phyloP scores from a whole-genome alignment of 164 flowering plant species.

The Stephania yunnanensis region DNA sequence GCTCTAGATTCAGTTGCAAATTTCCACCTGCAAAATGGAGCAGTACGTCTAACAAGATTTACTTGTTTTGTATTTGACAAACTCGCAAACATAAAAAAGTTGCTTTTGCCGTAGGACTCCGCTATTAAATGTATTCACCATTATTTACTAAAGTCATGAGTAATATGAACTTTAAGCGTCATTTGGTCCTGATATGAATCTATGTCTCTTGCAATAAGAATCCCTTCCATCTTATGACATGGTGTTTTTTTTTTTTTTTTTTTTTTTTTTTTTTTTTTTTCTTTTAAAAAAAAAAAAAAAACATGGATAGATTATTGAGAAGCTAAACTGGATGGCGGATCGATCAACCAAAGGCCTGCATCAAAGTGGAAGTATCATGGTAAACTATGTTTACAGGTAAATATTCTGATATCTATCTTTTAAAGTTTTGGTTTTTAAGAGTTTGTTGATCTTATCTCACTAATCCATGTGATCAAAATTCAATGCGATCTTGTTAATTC shows the following conservation, averaged over 20 bases:
- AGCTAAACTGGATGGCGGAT: slow-evolving; percentile 94
- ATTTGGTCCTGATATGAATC: neutral
- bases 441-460: neutral
- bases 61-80: neutral
- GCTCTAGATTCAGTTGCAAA: slow-evolving; percentile 91
- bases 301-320: slow-evolving; percentile 57
- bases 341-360: slow-evolving; percentile 66
- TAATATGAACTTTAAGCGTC: neutral
- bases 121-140: neutral
- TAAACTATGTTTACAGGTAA: slow-evolving; percentile 83
- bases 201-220: neutral
- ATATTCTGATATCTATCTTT: neutral
- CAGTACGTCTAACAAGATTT: slow-evolving; percentile 39
- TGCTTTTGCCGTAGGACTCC: neutral
- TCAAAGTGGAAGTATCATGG: slow-evolving; percentile 96
- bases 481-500: neutral
- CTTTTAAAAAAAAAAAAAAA: too few relatives aligned
- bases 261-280: neutral
- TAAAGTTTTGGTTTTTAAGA: neutral
- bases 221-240: slow-evolving; percentile 2
- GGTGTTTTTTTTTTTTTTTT: neutral
- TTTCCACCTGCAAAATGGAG: slow-evolving; percentile 96
- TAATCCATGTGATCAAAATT: neutral
- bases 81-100: neutral
- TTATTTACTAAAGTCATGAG: neutral